Evolutionary conservation across 345 rosid species (phyloP).

Genomic region (Gossypium australe): DNA sequence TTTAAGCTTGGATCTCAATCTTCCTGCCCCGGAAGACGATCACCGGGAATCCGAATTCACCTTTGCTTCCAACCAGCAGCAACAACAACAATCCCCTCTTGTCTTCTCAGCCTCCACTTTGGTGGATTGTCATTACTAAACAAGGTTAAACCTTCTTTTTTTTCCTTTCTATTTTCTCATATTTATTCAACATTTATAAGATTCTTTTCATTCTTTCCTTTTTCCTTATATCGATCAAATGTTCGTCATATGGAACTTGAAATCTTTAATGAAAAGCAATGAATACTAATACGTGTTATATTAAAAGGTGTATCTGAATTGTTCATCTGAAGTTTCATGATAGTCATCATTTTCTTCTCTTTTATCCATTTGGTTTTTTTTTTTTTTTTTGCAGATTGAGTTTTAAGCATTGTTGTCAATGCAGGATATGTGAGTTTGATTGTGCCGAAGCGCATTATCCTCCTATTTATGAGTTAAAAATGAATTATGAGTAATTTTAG

Average conservation of each 20-base stretch:
- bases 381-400: too few relatives aligned
- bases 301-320: not conserved
- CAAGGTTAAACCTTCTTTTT: not conserved
- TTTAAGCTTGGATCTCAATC: conserved; percentile 88
- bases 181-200: conserved; percentile 6
- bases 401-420: too few relatives aligned
- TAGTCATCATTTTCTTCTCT: conserved; percentile 14
- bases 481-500: too few relatives aligned
- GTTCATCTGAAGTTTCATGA: conserved; percentile 16
- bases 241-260: not conserved
- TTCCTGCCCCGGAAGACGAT: conserved; percentile 90
- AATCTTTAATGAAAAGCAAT: conserved; percentile 6
- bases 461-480: too few relatives aligned
- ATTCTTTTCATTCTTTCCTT: conserved; percentile 17
- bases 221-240: not conserved
- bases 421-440: accelerated
- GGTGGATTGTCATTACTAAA: conserved; percentile 97
- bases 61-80: conserved; percentile 50
- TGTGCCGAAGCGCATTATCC: accelerated
- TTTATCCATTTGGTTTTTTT: not conserved
- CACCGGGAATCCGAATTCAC: conserved; percentile 34
- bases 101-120: conserved; percentile 70
- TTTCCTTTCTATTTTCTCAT: not conserved
- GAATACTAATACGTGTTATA: not conserved
- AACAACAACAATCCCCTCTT: conserved; percentile 35